These are phyloP conservation scores for Apium graveolens DNA, from an alignment of 129 eudicot species.

Conservation along the genomic window DNA sequence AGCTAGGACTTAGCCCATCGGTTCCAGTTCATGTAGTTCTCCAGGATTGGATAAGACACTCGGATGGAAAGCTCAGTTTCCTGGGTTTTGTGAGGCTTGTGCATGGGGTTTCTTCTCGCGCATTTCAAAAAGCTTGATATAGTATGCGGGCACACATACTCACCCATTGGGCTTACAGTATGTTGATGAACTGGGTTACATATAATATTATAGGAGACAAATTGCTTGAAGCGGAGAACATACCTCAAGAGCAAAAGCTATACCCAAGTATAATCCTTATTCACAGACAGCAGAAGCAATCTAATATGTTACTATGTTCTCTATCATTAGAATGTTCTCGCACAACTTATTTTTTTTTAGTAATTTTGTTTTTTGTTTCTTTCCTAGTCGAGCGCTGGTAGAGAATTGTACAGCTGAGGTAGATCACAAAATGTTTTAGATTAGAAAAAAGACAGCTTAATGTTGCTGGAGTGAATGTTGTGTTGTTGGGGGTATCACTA, in stretches of 20 bases:
- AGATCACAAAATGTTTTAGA: constrained; percentile 25
- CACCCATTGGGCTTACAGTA: constrained; percentile 7
- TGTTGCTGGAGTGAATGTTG: constrained; percentile 17
- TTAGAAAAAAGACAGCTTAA: constrained; percentile 6
- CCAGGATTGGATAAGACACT: constrained; percentile 93
- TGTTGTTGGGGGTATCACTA: background rate
- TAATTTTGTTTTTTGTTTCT: background rate
- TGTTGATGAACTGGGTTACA: constrained; percentile 10
- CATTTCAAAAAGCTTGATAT: constrained; percentile 69
- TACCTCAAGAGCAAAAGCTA: background rate
- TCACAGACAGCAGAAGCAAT: constrained; percentile 4
- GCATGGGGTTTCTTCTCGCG: constrained; percentile 90
- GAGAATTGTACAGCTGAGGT: constrained; percentile 31
- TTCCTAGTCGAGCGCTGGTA: background rate
- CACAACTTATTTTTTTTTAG: background rate
- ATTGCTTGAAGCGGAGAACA: constrained; percentile 2
- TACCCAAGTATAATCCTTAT: background rate
- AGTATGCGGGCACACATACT: constrained; percentile 5
- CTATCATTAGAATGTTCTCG: background rate
- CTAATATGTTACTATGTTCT: constrained; percentile 8
- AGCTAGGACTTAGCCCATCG: constrained; percentile 93
- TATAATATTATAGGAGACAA: constrained; percentile 1
- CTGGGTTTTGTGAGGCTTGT: constrained; percentile 88
- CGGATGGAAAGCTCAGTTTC: constrained; percentile 95
- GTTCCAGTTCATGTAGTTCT: constrained; percentile 95